Base-by-base conservation (phyloP, 2,329 filamentous ascomycete species). In the Cercospora canescens region DNA sequence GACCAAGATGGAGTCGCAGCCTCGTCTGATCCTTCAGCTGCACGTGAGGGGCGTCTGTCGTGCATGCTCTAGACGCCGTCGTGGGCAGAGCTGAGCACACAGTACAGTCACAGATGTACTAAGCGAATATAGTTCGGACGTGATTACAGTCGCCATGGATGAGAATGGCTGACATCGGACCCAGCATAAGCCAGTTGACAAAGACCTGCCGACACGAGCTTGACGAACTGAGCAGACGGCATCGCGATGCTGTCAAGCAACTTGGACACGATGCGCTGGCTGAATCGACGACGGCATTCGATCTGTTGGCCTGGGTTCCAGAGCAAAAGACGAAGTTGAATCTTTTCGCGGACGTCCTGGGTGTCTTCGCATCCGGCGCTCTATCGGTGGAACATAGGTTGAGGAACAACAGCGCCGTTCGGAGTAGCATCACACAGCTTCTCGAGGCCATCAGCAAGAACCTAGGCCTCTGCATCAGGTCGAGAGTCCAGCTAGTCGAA, bases 371-470 rank as follows among this genome's bases (percentile, higher is more conserved):
- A 32, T 35, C 37, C 55, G 32, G 30, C 55, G 24, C 55, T 58
- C 55, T 58, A 28, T 57, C 34, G 34, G n/a, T 57, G 35, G 54
- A 57, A 57, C 18, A 57, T 32, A 57, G 54, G 54, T 28, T 57
- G n/a, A 57, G 26, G 54, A 34, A 57, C 18, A 57, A 57, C 16
- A 57, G 54, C 54, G 54, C 54, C 34, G 54, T 57, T 57, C 54
- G 14, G 7, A 57, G 54, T n/a, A 34, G 54, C 35, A 57, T 57
- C 28, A 16, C 26, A n/a, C 16, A 57, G 54, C 54, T 57, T 57
- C 26, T 57, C 54, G 54, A 57, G 26, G 35, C 28, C 34, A 57
- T 57, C 35, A 57, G 24, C 18, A 57, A 57, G 54, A 32, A 32
- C 30, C 30, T 45, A 12, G 5, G 41, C 14, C 41, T 45, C 18